Percentiles rank a stretch among this genome's conserved stretches.
These are phyloP conservation scores for Escallonia herrerae DNA, from an alignment of 129 eudicot species.

Conservation along the genomic window DNA sequence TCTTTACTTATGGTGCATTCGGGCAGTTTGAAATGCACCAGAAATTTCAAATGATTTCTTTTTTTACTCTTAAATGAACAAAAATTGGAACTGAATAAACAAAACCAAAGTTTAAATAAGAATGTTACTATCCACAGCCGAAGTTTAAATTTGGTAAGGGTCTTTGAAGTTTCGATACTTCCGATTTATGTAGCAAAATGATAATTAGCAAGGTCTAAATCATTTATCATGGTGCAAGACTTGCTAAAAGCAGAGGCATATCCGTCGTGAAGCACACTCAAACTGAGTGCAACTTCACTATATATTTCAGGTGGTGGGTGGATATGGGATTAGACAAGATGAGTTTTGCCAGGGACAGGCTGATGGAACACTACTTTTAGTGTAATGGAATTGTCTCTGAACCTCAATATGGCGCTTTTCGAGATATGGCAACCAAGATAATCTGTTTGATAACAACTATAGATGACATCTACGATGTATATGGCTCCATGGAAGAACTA, in stretches of 20 bases:
- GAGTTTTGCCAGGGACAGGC: not conserved
- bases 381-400: constrained; percentile 3
- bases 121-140: not conserved
- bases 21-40: not conserved
- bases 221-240: not conserved
- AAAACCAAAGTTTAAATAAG: no score
- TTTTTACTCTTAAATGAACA: not conserved
- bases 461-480: constrained; percentile 12
- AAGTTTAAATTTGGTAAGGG: not conserved
- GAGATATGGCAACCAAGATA: not conserved
- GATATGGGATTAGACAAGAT: not conserved
- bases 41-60: not conserved
- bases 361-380: constrained; percentile 6
- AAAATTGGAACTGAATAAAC: not conserved
- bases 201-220: no score
- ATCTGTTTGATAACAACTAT: constrained; percentile 3
- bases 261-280: no score
- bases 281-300: not conserved
- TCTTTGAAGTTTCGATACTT: not conserved
- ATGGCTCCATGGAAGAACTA: constrained; percentile 11
- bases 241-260: no score
- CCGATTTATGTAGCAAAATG: not conserved
- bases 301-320: not conserved
- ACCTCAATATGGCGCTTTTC: constrained; percentile 3
- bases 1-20: not conserved